Evolutionary conservation across 768 basidiomycete genomes (phyloP), one percentile per base, ranked within the genome.

Genomic region (Hebeloma cylindrosporum): DNA sequence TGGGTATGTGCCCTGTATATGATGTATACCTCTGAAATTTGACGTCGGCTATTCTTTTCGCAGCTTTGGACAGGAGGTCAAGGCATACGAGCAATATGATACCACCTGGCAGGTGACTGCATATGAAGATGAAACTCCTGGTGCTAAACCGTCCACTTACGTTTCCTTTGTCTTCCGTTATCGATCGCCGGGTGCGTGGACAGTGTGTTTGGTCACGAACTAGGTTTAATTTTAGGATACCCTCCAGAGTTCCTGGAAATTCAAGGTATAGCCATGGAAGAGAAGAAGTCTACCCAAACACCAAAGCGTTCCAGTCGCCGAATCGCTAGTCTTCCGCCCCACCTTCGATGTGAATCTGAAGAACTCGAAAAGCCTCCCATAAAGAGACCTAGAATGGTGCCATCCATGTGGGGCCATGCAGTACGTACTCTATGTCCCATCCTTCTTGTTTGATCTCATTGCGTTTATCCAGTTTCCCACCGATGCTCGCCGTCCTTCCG

Each of bases 91-190:
- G 20, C 81, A 80, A 48, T 67, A 62, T 43, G 65, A 68, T 16
- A 53, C 57, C 18, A 88, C 84, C 7, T 85, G 80, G 81, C 58
- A 64, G 3, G 71, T 83, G 7, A 63, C 67, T 38, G 67, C 80
- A 0, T 69, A 77, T 51, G 75, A 77, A 22, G 59, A 64, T 20
- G 17, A 35, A 3, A 45, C 58, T 8, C 54, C 60, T 21, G 54
- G 57, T 25, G 61, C 56, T n/a, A 63, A 62, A 45, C 68, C 74
- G 4, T 62, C 60, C 28, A 76, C 82, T n/a, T 78, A 74, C 42
- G 80, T 85, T 18, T 77, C 80, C 11, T 88, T 88, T 56, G 67
- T 78, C 2, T 88, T 87, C 58, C 71, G 80, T 29, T 88, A 88
- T 59, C 68, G 81, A 18, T 68, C 78, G 27, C 65, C 61, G 43